A percentile compares a stretch with the other conserved stretches of the same genome.
These are phyloP conservation scores for Fusarium transvaalense DNA, from an alignment of 2,329 filamentous ascomycete species.

Conservation along the genomic window DNA sequence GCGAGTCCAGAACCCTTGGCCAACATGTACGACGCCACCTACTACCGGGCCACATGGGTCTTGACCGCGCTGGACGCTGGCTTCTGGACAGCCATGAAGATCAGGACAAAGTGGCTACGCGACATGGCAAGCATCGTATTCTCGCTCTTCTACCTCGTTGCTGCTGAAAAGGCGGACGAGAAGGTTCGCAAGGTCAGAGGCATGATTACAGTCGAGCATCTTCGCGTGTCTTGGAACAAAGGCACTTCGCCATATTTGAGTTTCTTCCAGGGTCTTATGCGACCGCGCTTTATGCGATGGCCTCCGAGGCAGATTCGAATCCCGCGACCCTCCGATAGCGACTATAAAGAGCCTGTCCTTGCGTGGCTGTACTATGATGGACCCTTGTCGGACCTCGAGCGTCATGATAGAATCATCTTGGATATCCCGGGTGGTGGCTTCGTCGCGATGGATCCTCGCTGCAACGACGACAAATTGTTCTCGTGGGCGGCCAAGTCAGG, in stretches of 20 bases:
- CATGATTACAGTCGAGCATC: slow-evolving; percentile 88
- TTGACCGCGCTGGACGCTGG: slow-evolving; percentile 94
- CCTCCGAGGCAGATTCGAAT: slow-evolving; percentile 87
- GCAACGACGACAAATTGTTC: slow-evolving; percentile 93
- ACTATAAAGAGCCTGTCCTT: slow-evolving; percentile 84
- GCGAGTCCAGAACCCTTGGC: slow-evolving; percentile 94
- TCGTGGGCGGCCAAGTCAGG: slow-evolving; percentile 92
- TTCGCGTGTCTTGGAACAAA: slow-evolving; percentile 96
- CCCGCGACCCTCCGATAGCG: slow-evolving; percentile 80
- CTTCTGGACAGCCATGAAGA: slow-evolving; percentile 98
- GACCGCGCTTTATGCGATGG: slow-evolving; percentile 84
- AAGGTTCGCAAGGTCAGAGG: slow-evolving; percentile 93
- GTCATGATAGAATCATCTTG: slow-evolving; percentile 82
- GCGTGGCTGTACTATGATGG: slow-evolving; percentile 97
- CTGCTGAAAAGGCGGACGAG: slow-evolving; percentile 94
- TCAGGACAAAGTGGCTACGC: slow-evolving; percentile 80
- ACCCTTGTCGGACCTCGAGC: slow-evolving; percentile 79
- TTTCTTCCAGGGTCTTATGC: slow-evolving; percentile 77
- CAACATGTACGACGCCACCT: slow-evolving; percentile 91
- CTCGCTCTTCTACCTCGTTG: slow-evolving; percentile 89
- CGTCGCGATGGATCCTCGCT: slow-evolving; percentile 95
- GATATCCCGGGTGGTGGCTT: slow-evolving; percentile 96
- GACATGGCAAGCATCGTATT: slow-evolving; percentile 88
- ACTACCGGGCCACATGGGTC: slow-evolving; percentile 97
- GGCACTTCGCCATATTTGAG: slow-evolving; percentile 86